Evolutionary conservation across 202 grass and related monocot genomes (phyloP).

Genomic region (Eragrostis tef): DNA sequence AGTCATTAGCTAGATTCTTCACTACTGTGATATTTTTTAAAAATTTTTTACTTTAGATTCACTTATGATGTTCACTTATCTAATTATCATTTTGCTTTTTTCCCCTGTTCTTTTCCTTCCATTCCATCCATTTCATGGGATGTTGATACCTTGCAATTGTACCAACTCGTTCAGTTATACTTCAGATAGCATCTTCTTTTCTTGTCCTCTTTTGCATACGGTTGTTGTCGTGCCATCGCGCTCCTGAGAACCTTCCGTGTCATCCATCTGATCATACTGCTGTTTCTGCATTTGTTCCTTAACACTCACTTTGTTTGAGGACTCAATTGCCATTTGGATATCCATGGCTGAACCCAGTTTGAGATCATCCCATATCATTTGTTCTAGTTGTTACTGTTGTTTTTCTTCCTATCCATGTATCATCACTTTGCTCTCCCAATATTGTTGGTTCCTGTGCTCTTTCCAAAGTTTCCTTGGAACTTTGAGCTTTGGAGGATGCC

Average conservation of each 20-base stretch:
- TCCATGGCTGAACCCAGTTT: conserved; percentile 58
- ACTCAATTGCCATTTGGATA: conserved; percentile 55
- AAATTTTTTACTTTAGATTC: conserved; percentile 36
- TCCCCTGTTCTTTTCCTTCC: conserved; percentile 31
- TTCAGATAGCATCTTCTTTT: conserved; percentile 49
- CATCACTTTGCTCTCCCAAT: conserved; percentile 65
- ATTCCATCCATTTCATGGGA: conserved; percentile 51
- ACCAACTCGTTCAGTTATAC: conserved; percentile 45
- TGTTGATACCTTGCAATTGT: conserved; percentile 46
- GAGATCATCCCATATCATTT: conserved; percentile 56
- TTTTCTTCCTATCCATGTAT: conserved; percentile 65
- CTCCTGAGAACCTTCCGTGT: conserved; percentile 41
- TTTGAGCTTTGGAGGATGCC: conserved; percentile 74
- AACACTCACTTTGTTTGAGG: conserved; percentile 42
- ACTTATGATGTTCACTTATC: conserved; percentile 39
- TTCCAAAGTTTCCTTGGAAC: conserved; percentile 74
- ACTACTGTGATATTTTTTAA: conserved; percentile 9
- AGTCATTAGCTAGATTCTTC: neutral
- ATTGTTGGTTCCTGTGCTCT: conserved; percentile 64
- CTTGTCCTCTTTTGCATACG: conserved; percentile 39
- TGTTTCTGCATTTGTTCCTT: conserved; percentile 42
- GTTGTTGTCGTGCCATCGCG: conserved; percentile 35
- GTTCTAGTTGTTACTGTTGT: conserved; percentile 60
- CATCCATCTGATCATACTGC: conserved; percentile 24
- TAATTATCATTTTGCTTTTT: conserved; percentile 49